Base-by-base conservation (phyloP, 1,139 yeast genomes). In the Maudiozyma humilis region DNA sequence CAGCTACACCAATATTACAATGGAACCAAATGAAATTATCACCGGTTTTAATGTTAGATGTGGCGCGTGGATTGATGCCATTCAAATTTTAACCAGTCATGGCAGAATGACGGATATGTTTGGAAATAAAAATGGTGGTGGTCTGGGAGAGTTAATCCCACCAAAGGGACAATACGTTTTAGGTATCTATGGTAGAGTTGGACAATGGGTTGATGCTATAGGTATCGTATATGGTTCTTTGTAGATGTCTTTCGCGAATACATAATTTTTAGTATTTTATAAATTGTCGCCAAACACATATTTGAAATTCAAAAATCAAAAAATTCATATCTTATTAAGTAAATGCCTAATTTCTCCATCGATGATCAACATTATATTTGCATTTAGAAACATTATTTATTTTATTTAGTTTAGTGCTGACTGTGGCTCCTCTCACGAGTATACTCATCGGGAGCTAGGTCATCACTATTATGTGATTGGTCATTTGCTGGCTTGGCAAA, bases 51-150 rank as follows among this genome's bases (percentile, higher is more conserved):
- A 73, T 44, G 67, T 87, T 38, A 71, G 95, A 50, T 71, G 79
- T 42, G 97, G 97, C 5, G 80, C 75, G 1, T 91, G 97, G 96
- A 69, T 91, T 14, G 97, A 91, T 67, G 95, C 83, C 1, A 66
- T 86, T 16, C 94, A 84, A 56, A 62, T 82, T 31, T 61, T 75
- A 6, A 76, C 94, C 16, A 73, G 74, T 19, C 69, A 66, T 31
- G 87, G 87, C 1, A 68, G 75, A 44, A 50, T 58, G 3, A 72
- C 82, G 16, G 67, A 68, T 1, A 66, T 75, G 74, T 69, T 65
- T 48, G 95, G 95, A 18, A 78, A 78, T 39, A 61, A 67, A 1
- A 64, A 66, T 15, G 95, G 95, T 5, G 96, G 96, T 2, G 75
- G 78, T 40, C 60, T 71, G 25, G 75, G 79, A 30, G 70, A 73